These are phyloP conservation scores for Nemania diffusa DNA, from an alignment of 2,329 filamentous ascomycete species.

Conservation along the genomic window DNA sequence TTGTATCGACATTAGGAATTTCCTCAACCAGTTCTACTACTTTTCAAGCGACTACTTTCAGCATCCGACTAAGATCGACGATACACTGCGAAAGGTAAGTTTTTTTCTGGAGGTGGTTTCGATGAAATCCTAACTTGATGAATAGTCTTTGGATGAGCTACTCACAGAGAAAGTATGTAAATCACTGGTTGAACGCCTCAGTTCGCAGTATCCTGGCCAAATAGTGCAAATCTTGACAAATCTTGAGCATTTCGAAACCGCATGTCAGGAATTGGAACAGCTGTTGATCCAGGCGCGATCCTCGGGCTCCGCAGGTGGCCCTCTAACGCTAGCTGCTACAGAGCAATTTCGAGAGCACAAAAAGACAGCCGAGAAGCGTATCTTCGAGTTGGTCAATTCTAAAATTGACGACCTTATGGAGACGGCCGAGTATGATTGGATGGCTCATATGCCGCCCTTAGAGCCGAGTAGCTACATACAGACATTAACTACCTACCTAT, in stretches of 20 bases:
- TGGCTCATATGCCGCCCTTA: conserved; percentile 65
- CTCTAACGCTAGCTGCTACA: conserved; percentile 83
- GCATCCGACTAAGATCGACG: conserved; percentile 88
- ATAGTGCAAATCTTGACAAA: conserved; percentile 99
- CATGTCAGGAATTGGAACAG: conserved; percentile 88
- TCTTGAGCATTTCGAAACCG: conserved; percentile 93
- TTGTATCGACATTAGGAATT: conserved; percentile 98
- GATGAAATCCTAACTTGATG: conserved; percentile 32
- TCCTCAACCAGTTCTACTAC: conserved; percentile 97
- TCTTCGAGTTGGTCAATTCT: conserved; percentile 97
- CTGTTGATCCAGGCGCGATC: conserved; percentile 86
- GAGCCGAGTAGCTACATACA: conserved; percentile 95
- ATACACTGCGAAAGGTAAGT: conserved; percentile 80
- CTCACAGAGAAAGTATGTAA: conserved; percentile 92
- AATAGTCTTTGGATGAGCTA: conserved; percentile 89
- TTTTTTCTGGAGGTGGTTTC: conserved; percentile 9
- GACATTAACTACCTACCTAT: conserved; percentile 89
- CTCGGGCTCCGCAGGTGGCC: conserved; percentile 81
- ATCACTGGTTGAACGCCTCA: conserved; percentile 85
- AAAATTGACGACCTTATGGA: conserved; percentile 98
- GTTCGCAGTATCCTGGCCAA: conserved; percentile 93
- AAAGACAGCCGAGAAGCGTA: conserved; percentile 95
- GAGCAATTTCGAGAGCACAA: conserved; percentile 89
- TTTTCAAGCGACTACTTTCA: conserved; percentile 97
- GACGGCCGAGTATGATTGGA: conserved; percentile 96